Base-by-base conservation (phyloP, 768 basidiomycete species). In the Xerocomellus amylosporus region DNA sequence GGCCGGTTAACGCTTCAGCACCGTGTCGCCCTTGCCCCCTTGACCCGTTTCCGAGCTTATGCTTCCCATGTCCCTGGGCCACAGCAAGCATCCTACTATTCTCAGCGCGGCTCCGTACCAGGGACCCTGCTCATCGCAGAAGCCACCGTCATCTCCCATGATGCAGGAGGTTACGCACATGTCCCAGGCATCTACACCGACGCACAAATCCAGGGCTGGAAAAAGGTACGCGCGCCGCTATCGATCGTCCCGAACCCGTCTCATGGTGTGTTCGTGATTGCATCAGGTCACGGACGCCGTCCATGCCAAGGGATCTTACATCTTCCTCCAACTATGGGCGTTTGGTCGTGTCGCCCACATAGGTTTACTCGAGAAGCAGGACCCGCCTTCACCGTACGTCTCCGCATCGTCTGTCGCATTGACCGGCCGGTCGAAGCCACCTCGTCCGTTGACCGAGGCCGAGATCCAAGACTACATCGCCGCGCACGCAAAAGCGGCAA, bases 191-290 rank as follows among this genome's bases (percentile, higher is more conserved):
- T 54, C 41, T 56, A 48, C 28, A 54, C 52, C 9, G 65, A 77
- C 2, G 81, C 77, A 22, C 87, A 91, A 57, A 76, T 77, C 37
- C 56, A 59, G 6, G 75, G 59, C 0, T 84, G 83, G 83, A 80
- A 77, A 60, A 60, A 64, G 59, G 78, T 77, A 24, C 5, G 17
- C 8, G 22, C 7, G 22, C 22, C 22, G 14, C 2, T 22, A 5
- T 24, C 22, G 20, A 5, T 17, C 40, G 20, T 15, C 22, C 19
- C 5, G 2, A 19, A 15, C 19, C 10, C 1, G 9, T 36, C 47
- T 36, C 34, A 36, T 6, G 14, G 15, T 39, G 17, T 34, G 24
- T 8, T 46, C 37, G 37, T 19, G 2, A 43, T 40, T 12, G 7
- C 39, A 83, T 14, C 31, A 42, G 81, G 66, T 90, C 19, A 79